Base-by-base conservation (phyloP, 2,329 filamentous ascomycete genomes). In the Pseudocercospora fuligena region DNA sequence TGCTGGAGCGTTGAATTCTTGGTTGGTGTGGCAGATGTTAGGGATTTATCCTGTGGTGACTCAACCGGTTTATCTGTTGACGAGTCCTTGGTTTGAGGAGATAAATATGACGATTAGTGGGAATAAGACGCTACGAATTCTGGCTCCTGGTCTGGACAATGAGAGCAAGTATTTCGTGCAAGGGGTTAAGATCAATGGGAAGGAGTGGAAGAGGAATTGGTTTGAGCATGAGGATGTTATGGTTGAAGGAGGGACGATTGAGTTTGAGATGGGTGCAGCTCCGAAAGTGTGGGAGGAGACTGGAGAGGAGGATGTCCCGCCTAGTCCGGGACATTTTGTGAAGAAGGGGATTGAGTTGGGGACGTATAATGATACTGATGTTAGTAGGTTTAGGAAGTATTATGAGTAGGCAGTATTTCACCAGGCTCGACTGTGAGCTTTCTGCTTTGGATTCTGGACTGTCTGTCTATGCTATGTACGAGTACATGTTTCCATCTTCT, bases 401-500 rank as follows among this genome's bases (percentile, higher is more conserved):
- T 56, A 56, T 14, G 9, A 27, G 36, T 60, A 27, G 31, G 29
- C 6, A 21, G 46, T 9, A 21, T 16, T 40, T 16, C 2, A 40
- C 4, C 12, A 36, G 16, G 33, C 33, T 36, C 47, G 47, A 23
- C n/a, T 19, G 46, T 27, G 40, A n/a, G 14, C 40, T 19, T 51
- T 51, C 47, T 51, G 3, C 4, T 25, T 3, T 51, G 23, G 8
- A 25, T 11, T 14, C 51, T 58, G n/a, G 16, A 27, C 59, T 58
- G 54, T 16, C 29, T 31, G n/a, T 33, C n/a, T 25, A 84, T 25
- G 82, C 82, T 72, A 84, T 77, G 72, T 84, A 84, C 65, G 74
- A 76, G 74, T 83, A 84, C 71, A 75, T 77, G 21, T 88, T 88
- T n/a, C 82, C 85, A 23, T 89, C 92, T 69, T 91, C 89, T 57